Base-by-base conservation (phyloP, 257 asterid genomes). In the Capsicum pubescens region DNA sequence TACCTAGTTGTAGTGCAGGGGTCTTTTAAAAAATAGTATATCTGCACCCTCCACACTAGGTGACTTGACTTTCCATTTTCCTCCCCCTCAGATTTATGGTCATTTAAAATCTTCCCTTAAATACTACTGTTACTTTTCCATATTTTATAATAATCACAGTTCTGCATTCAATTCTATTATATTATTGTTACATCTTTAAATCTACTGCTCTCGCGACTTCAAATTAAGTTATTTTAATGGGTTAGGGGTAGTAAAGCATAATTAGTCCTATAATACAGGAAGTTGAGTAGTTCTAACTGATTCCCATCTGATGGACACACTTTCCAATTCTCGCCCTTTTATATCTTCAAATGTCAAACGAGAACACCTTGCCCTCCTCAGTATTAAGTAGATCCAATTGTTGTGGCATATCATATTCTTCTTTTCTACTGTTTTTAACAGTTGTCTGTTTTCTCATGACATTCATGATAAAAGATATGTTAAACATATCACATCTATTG, bases 101-200 rank as follows among this genome's bases (percentile, higher is more conserved):
- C 67, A 60, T 60, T 57, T n/a, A 60, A 60, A n/a, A 60, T 60
- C 35, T 60, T 60, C n/a, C 67, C 67, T n/a, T n/a, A 60, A n/a
- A n/a, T 60, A 60, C 67, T 60, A 60, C 67, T 60, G n/a, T n/a
- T 16, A 60, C 10, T n/a, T 60, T 39, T 60, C 5, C 67, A 60
- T 12, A 60, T 60, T 60, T 60, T n/a, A n/a, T 60, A 8, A 32
- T 60, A n/a, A 8, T 57, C 17, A 57, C 19, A 60, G 26, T 60
- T 60, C 67, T 60, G 26, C 19, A 16, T n/a, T 13, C 32, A 60
- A 59, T n/a, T 60, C 35, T n/a, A 60, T 11, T n/a, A n/a, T 8
- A 60, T n/a, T 60, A 60, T 60, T 60, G 32, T 60, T 7, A 60
- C 35, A 6, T 59, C 66, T n/a, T 12, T 59, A 60, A 11, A 17